Evolutionary conservation across 306 rosid genomes (phyloP), one percentile per base, ranked within the genome.

Genomic region (Prunus mume): DNA sequence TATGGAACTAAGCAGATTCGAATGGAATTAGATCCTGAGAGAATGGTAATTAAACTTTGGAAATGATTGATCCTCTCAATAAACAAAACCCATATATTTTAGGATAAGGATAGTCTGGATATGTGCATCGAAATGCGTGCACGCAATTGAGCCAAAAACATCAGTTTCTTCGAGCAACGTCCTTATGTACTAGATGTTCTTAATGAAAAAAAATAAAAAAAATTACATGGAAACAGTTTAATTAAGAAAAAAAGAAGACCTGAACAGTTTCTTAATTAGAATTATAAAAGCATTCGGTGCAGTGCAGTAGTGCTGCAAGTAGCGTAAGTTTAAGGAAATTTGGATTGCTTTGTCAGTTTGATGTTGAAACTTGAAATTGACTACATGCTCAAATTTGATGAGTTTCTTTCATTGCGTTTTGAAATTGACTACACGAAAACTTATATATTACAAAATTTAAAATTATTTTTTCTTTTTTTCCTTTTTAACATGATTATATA

Each of bases 51-150:
- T 38, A 60, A 6, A 68, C 58, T 49, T 56, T 47, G 4, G 30
- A 78, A 76, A 62, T 80, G 78, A 87, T 80, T 77, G 82, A 20
- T 45, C 28, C 27, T 68, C 20, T 34, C 9, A 77, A 75, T 45
- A 82, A 79, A 73, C 76, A 63, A 68, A 82, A 83, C 25, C 34
- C 34, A 74, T 73, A 68, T 55, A 55, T 64, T 15, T 76, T 68
- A 14, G 81, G 85, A 83, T 83, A 74, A 74, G 83, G 75, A 47
- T 71, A 50, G 73, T 73, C 83, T 46, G 58, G 70, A 24, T 30
- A 12, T 45, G 22, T 49, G 75, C 81, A 58, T 83, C 38, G 54
- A 79, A 75, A 82, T 71, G 82, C 86, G 88, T 87, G 88, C 88
- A 5, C 20, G 11, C 20, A 74, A 46, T 43, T 66, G 18, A 28